Evolutionary conservation across 768 basidiomycete genomes (phyloP), one percentile per base, ranked within the genome.

Genomic region (Strobilomyces confusus): DNA sequence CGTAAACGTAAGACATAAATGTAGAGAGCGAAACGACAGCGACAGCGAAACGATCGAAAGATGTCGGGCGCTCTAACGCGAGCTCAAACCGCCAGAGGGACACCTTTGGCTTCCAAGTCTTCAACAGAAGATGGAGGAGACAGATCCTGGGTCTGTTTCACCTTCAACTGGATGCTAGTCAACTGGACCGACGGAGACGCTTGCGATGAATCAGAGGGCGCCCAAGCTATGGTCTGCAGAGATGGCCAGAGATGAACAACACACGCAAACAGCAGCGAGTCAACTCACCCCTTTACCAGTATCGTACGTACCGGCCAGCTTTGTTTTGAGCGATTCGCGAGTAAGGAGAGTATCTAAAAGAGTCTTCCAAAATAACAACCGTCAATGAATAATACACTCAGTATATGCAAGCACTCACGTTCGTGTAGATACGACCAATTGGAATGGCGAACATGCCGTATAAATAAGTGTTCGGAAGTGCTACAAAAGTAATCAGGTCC

Each of bases 181-280:
- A 44, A 40, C 19, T 54, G 52, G 12, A 17, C 1, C 0, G 30
- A 46, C 22, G 44, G 45, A 25, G 23, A 25, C 12, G 8, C 17
- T 7, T 19, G 46, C 7, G 36, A 44, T 0, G 45, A 40, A 12
- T 43, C 15, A 15, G 42, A 9, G 1, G 22, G 26, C 11, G 34
- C 9, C 59, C 52, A 63, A 2, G 23, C 12, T 1, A 63, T 17
- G 13, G 49, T 29, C 52, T 63, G 13, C 12, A 20, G 7, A 20
- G 11, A 12, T 41, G n/a, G n/a, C n/a, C 12, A 8, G 23, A 42
- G 23, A 42, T 26, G 41, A 42, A 17, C 5, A 25, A 4, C 14
- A 42, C 7, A 5, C 9, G 9, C 2, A 14, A 26, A 8, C 20
- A 5, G 17, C 7, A 26, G 13, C 26, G 8, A 11, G 12, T 9